These are phyloP conservation scores for Alternaria gaisen DNA, from an alignment of 2,329 filamentous ascomycete species.

Conservation along the genomic window DNA sequence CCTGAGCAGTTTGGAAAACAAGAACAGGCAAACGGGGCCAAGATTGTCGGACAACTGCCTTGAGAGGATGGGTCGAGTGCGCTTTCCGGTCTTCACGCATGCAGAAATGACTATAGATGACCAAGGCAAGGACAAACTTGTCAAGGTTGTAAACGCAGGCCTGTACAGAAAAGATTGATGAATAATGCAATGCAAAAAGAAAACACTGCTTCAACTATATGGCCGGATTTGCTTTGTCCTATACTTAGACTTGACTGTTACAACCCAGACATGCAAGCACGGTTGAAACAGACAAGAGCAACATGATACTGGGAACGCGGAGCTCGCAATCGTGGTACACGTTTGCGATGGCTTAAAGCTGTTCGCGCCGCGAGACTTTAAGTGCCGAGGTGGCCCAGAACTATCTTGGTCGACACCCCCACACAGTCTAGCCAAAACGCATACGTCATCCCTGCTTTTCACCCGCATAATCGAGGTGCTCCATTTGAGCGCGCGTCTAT, in stretches of 20 bases:
- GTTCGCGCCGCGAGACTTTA: background rate
- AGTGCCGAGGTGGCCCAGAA: conserved; percentile 1
- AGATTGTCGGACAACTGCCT: conserved; percentile 49
- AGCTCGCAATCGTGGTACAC: background rate
- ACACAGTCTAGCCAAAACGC: conserved; percentile 18
- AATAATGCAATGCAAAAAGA: background rate
- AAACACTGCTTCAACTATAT: background rate
- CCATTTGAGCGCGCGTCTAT: conserved; percentile 18
- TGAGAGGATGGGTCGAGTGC: conserved; percentile 14
- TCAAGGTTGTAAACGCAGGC: background rate
- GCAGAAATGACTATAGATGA: no score
- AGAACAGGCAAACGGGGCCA: conserved; percentile 28
- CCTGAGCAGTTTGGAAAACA: conserved; percentile 49
- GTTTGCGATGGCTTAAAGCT: background rate
- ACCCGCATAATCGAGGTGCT: conserved; percentile 14
- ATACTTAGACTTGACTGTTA: background rate
- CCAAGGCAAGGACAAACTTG: background rate
- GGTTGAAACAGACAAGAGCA: conserved; percentile 1
- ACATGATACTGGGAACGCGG: background rate
- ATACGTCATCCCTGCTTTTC: conserved; percentile 30
- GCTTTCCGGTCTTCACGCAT: no score
- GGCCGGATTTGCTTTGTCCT: background rate
- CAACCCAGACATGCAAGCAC: background rate
- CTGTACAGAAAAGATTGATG: conserved; percentile 2
- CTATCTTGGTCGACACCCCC: conserved; percentile 6